Percentiles rank a stretch among this genome's conserved stretches.
Evolutionary conservation across 202 grass and related monocot species (phyloP).

Genomic region (Zizania palustris): DNA sequence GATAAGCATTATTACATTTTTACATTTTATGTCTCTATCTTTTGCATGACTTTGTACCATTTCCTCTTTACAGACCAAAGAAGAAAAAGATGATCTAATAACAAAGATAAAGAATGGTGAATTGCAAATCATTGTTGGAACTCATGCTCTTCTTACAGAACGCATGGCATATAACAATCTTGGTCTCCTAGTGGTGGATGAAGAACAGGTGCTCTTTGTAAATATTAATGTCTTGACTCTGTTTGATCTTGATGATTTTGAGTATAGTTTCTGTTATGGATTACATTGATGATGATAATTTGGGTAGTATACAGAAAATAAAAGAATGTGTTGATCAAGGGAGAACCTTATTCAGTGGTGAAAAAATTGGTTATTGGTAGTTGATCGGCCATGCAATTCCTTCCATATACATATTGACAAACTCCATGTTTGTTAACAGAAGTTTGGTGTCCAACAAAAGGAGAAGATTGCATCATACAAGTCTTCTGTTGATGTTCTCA

Average conservation of each 20-base stretch:
- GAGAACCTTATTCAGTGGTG: background rate
- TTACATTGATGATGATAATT: constrained; percentile 17
- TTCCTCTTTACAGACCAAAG: constrained; percentile 62
- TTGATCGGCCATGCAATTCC: background rate
- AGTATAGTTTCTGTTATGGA: background rate
- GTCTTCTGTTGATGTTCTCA: constrained; percentile 90
- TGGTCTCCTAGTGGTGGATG: constrained; percentile 92
- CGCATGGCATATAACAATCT: constrained; percentile 82
- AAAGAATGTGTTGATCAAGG: background rate
- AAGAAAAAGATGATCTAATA: constrained; percentile 74
- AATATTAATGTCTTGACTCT: constrained; percentile 23
- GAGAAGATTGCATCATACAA: constrained; percentile 96
- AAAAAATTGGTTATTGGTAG: too few species aligned
- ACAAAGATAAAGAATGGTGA: constrained; percentile 70
- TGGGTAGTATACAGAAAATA: constrained; percentile 1
- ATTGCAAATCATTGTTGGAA: constrained; percentile 87
- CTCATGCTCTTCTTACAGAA: constrained; percentile 89
- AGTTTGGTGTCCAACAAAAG: constrained; percentile 98
- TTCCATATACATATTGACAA: constrained; percentile 19
- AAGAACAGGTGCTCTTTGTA: constrained; percentile 67
- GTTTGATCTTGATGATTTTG: constrained; percentile 26
- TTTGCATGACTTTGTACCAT: constrained; percentile 16
- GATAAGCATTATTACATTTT: background rate
- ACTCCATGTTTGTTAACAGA: constrained; percentile 52
- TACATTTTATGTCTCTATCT: constrained; percentile 10